Base-by-base conservation (phyloP, 495 filamentous ascomycete genomes). In the Glutinoglossum americanum region DNA sequence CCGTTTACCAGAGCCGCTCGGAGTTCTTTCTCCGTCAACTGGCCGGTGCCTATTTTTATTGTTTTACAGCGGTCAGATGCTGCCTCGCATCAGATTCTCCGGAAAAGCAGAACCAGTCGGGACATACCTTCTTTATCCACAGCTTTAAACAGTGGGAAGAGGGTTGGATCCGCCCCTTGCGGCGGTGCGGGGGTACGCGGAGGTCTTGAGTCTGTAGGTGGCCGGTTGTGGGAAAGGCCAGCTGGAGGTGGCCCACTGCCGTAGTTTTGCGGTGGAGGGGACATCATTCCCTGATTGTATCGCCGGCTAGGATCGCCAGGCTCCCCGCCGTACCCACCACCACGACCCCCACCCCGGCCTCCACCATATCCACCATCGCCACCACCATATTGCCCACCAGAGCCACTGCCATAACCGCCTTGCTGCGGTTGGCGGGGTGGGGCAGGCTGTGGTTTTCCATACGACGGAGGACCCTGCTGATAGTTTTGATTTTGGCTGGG, bases 1-100 rank as follows among this genome's bases (percentile, higher is more conserved):
- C 88, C 90, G 68, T 98, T 98, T 44, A 98, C 93, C 9, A 98
- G 80, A 11, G 92, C 92, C 0, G 85, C 83, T 10, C 85, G 81
- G 19, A 98, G 85, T 69, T 98, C 92, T 60, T 75, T 72, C 67
- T 97, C 93, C 1, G 83, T 86, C 44, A 98, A 76, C 56, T 87
- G 77, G 25, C 89, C 89, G 51, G 78, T 86, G 28, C 83, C 81
- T 76, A 39, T 33, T 51, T 28, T 56, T 4, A 51, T 19, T 30
- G 15, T 0, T 59, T 23, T 19, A 58, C 30, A 60, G 59, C 28
- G 19, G 25, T 57, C 26, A 54, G 21, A 37, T 6, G n/a, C 30
- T 39, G 9, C 28, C 21, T 41, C 9, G 15, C 1, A 26, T 56
- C 10, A 13, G 11, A 28, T 3, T 19, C 37, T 3, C n/a, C 13